Conservation (phyloP, 2,329 filamentous ascomycete species). For the Fonsecaea erecta region DNA sequence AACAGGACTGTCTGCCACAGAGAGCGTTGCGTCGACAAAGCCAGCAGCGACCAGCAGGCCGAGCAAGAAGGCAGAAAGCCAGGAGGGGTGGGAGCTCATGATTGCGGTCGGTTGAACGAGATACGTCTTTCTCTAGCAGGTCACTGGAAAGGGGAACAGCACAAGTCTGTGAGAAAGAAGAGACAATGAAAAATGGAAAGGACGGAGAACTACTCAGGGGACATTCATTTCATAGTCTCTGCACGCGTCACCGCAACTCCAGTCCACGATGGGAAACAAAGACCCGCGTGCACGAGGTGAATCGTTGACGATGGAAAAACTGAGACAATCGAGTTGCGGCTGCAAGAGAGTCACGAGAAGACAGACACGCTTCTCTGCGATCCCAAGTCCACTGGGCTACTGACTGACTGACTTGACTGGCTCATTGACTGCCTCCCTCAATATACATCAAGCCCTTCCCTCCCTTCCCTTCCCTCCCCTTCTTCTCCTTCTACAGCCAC, state of each 20-base stretch:
- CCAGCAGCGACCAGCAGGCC: background rate
- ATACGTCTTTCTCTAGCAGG: background rate
- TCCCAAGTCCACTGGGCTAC: no score
- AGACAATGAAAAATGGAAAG: background rate
- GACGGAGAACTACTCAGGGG: background rate
- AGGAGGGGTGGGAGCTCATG: background rate
- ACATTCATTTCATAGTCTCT: background rate
- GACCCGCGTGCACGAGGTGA: background rate
- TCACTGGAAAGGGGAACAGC: background rate
- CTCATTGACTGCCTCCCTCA: background rate
- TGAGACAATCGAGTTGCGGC: no score
- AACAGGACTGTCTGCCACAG: background rate
- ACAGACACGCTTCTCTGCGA: no score
- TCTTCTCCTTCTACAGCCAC: no score
- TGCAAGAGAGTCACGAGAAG: background rate
- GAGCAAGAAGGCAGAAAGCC: background rate
- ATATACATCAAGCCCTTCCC: background rate
- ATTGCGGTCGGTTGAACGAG: background rate
- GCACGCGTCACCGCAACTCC: background rate
- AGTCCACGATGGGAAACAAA: background rate
- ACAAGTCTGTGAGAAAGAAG: background rate
- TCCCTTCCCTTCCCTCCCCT: no score
- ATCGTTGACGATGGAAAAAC: background rate
- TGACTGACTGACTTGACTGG: no score
- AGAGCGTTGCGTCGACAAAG: background rate